Evolutionary conservation across 306 rosid genomes (phyloP), one percentile per base, ranked within the genome.

Genomic region (Prunus dulcis): DNA sequence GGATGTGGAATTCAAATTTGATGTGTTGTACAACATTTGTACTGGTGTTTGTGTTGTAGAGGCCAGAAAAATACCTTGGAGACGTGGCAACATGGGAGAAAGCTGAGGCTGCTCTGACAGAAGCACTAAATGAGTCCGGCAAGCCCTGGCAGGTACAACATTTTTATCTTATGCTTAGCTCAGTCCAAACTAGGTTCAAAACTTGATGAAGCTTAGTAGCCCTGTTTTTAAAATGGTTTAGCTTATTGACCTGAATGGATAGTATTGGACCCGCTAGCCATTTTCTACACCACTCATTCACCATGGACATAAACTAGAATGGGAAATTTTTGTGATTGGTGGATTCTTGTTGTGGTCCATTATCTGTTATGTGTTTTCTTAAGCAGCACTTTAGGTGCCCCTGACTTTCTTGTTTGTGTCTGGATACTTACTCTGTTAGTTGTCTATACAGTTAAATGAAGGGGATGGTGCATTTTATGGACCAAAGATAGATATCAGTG

Each of bases 391-490:
- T 32, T 60, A 19, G 70, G 62, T 49, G 62, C 65, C 71, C 15
- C 56, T n/a, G 30, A 41, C 45, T 81, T 47, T 76, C 51, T 60
- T n/a, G 61, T 52, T 67, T 74, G 62, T 20, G 22, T 69, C 38
- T n/a, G 46, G 52, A 68, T 80, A 79, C 84, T 82, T 70, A 71
- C 71, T 20, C 46, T 83, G 65, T 65, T 64, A 20, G 49, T 82
- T 58, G 66, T 74, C 72, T 71, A 50, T 69, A 72, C 91, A 94
- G 98, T 73, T 89, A 63, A 79, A 92, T 83, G 97, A 92, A 88
- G 97, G 96, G 67, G 97, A 92, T 79, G 98, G 96, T 32, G 98
- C 98, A 73, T 95, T 90, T 84, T 90, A 90, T 72, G 98, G 97
- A 77, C 97, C 98, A 67, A 92, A 95, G 84, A 95, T 95, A 76